Conservation (phyloP, 78 protist genomes). For the Carpediemonas membranifera region DNA sequence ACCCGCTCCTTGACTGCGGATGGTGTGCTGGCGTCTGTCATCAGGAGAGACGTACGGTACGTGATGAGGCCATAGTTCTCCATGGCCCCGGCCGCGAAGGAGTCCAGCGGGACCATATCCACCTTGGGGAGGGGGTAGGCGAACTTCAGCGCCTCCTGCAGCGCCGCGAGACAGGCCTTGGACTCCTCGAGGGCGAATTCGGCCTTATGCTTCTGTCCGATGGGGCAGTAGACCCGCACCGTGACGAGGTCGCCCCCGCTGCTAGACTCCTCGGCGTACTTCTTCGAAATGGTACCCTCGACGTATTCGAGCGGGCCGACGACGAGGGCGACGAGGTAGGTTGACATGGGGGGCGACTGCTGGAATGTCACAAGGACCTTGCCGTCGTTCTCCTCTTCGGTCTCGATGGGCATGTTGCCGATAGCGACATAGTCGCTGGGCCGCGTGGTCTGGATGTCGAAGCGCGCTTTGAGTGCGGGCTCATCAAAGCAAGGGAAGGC, state of each 20-base stretch:
- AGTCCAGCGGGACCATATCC: conserved; percentile 67
- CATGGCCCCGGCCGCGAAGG: conserved; percentile 70
- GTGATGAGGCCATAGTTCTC: conserved; percentile 53
- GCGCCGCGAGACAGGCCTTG: conserved; percentile 22
- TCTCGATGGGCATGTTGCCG: conserved; percentile 21
- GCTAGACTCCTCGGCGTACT: too few species aligned
- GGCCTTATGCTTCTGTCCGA: conserved; percentile 45
- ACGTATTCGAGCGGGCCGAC: conserved; percentile 69
- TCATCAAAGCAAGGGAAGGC: conserved; percentile 76
- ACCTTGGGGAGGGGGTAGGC: conserved; percentile 70
- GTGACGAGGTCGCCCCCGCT: conserved; percentile 34
- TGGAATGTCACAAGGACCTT: conserved; percentile 9
- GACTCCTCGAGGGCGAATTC: conserved; percentile 64
- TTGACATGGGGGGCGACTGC: conserved; percentile 22
- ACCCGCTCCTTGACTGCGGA: conserved; percentile 37
- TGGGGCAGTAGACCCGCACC: conserved; percentile 60
- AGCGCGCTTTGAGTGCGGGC: conserved; percentile 70
- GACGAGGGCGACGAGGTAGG: conserved; percentile 70
- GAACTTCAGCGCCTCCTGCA: conserved; percentile 43
- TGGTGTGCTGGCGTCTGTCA: conserved; percentile 31
- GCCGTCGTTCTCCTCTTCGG: not conserved
- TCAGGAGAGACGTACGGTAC: conserved; percentile 53
- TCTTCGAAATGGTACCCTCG: conserved; percentile 14
- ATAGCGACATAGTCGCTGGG: conserved; percentile 6
- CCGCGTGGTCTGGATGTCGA: conserved; percentile 29